Conservation (phyloP, 441 rosid genomes). For the Eruca vesicaria region DNA sequence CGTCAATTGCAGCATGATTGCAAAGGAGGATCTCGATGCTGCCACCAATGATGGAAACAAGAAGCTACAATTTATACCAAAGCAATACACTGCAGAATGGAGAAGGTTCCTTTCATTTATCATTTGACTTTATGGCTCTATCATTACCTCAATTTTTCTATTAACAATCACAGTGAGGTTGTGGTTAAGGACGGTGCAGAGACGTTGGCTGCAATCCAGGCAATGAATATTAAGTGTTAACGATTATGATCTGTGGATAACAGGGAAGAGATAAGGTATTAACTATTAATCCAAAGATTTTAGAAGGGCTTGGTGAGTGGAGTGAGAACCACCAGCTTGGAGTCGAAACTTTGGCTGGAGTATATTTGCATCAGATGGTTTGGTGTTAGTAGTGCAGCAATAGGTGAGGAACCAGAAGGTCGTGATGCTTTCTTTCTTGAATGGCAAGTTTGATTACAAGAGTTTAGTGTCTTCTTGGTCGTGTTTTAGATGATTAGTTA, state of each 20-base stretch:
- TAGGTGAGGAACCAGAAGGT: constrained; percentile 49
- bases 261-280: constrained; percentile 61
- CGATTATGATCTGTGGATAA: constrained; percentile 66
- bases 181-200: constrained; percentile 69
- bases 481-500: constrained; percentile 2
- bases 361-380: constrained; percentile 49
- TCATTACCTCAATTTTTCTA: too few species aligned
- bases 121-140: too few species aligned
- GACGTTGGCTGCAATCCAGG: constrained; percentile 58
- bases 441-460: constrained; percentile 32
- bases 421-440: constrained; percentile 35
- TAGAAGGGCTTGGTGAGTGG: constrained; percentile 67
- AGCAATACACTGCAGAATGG: too few species aligned
- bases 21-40: too few species aligned
- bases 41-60: too few species aligned
- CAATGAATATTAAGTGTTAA: constrained; percentile 34
- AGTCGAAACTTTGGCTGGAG: constrained; percentile 44
- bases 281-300: constrained; percentile 48
- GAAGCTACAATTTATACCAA: too few species aligned
- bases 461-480: constrained; percentile 14
- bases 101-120: too few species aligned
- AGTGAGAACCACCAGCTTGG: constrained; percentile 57
- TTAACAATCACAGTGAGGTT: too few species aligned
- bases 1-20: too few species aligned
- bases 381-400: constrained; percentile 76